These are phyloP conservation scores for Nemophila menziesii DNA, from an alignment of 257 asterid species.

Conservation along the genomic window DNA sequence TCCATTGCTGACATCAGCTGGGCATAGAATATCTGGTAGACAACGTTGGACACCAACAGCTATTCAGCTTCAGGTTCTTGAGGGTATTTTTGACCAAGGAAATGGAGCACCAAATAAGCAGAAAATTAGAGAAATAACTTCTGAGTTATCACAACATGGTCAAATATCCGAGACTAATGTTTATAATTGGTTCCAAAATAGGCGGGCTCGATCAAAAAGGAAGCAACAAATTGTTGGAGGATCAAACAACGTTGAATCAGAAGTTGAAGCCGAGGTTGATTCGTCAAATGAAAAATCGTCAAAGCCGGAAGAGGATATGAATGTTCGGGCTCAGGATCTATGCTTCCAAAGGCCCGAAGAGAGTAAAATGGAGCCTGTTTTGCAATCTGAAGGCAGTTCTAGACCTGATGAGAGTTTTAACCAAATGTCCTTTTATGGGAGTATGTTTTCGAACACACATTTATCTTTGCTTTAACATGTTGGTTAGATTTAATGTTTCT, in stretches of 20 bases:
- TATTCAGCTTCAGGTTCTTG: constrained; percentile 17
- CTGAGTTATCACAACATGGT: constrained; percentile 46
- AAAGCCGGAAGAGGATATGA: constrained; percentile 44
- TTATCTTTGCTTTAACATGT: constrained; percentile 13
- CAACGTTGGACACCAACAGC: constrained; percentile 20
- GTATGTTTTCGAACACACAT: constrained; percentile 48
- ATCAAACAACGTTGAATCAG: constrained; percentile 45
- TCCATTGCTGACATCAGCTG: background rate
- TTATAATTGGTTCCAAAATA: constrained; percentile 77
- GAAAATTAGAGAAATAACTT: constrained; percentile 18
- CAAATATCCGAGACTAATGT: constrained; percentile 81
- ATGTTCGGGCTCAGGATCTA: constrained; percentile 34
- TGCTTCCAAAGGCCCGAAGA: constrained; percentile 39
- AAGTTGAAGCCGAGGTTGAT: constrained; percentile 73
- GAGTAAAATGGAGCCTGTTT: constrained; percentile 25
- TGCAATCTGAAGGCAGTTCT: constrained; percentile 52
- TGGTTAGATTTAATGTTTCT: background rate
- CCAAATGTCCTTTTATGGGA: constrained; percentile 66
- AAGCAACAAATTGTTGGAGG: constrained; percentile 49
- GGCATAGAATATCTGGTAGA: constrained; percentile 11
- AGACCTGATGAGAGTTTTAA: constrained; percentile 45
- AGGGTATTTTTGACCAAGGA: constrained; percentile 10
- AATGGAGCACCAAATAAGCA: constrained; percentile 13
- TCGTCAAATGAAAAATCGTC: constrained; percentile 59
- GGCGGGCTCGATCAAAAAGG: constrained; percentile 79